Percentiles rank a stretch among this genome's conserved stretches.
Evolutionary conservation across 768 basidiomycete genomes (phyloP).

Genomic region (Mycena amicta): DNA sequence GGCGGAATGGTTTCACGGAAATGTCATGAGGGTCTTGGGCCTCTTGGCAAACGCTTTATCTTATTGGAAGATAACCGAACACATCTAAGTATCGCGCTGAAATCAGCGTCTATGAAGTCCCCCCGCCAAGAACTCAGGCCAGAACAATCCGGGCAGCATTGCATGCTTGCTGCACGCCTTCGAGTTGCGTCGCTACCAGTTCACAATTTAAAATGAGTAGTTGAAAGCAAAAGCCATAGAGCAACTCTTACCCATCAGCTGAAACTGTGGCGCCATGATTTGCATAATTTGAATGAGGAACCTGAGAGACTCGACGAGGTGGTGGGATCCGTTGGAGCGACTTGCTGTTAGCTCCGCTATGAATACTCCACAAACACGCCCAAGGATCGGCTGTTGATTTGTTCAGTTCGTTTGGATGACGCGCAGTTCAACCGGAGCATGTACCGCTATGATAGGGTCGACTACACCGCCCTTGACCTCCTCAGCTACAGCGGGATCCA

Average conservation of each 20-base stretch:
- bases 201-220: neutral
- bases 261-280: neutral
- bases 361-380: neutral
- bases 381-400: neutral
- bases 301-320: neutral
- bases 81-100: too few species aligned
- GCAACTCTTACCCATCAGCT: neutral
- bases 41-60: too few species aligned
- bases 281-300: neutral
- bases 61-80: too few species aligned
- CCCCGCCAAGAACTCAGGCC: too few species aligned
- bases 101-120: too few species aligned
- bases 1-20: too few species aligned
- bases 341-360: neutral
- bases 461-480: conserved; percentile 10
- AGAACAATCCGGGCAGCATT: neutral
- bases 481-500: conserved; percentile 4
- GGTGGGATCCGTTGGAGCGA: neutral
- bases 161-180: neutral
- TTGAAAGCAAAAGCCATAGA: too few species aligned
- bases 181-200: neutral
- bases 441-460: conserved; percentile 18
- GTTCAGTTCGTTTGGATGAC: neutral
- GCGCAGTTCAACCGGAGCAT: neutral
- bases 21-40: too few species aligned